Conservation (phyloP, 768 basidiomycete genomes). For the Podaxis mareebaensis region DNA sequence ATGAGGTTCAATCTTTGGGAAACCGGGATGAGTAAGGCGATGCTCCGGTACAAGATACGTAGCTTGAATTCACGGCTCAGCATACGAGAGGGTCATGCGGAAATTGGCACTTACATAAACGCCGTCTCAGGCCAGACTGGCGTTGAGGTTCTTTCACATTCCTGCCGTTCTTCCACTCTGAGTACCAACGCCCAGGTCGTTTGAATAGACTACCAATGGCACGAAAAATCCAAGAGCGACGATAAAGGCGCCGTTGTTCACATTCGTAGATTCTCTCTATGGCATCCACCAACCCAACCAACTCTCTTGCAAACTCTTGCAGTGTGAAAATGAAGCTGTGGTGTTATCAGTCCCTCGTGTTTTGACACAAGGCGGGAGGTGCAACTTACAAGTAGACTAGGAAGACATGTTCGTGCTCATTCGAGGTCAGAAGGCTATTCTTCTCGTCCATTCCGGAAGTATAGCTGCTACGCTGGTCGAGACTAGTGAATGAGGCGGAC, state of each 20-base stretch:
- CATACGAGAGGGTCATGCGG: background rate
- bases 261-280: slow-evolving; percentile 77
- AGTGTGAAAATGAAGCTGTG: slow-evolving; percentile 92
- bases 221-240: slow-evolving; percentile 27
- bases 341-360: slow-evolving; percentile 6
- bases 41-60: slow-evolving; percentile 52
- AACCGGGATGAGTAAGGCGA: slow-evolving; percentile 57
- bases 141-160: slow-evolving; percentile 6
- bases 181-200: slow-evolving; percentile 5
- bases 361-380: background rate
- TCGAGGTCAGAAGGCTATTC: slow-evolving; percentile 37
- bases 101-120: slow-evolving; percentile 41
- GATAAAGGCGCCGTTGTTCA: slow-evolving; percentile 49
- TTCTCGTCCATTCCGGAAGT: slow-evolving; percentile 26
- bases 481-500: slow-evolving; percentile 25
- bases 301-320: slow-evolving; percentile 89
- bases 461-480: slow-evolving; percentile 6
- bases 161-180: background rate
- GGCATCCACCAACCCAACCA: slow-evolving; percentile 79
- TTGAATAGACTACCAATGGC: slow-evolving; percentile 18
- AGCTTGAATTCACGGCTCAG: slow-evolving; percentile 26
- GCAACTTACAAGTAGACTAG: slow-evolving; percentile 84
- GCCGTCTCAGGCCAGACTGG: slow-evolving; percentile 18
- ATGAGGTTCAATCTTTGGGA: slow-evolving; percentile 81
- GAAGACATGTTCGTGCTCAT: slow-evolving; percentile 83